Evolutionary conservation across 2,329 filamentous ascomycete genomes (phyloP).

Genomic region (Colletotrichum theobromicola): DNA sequence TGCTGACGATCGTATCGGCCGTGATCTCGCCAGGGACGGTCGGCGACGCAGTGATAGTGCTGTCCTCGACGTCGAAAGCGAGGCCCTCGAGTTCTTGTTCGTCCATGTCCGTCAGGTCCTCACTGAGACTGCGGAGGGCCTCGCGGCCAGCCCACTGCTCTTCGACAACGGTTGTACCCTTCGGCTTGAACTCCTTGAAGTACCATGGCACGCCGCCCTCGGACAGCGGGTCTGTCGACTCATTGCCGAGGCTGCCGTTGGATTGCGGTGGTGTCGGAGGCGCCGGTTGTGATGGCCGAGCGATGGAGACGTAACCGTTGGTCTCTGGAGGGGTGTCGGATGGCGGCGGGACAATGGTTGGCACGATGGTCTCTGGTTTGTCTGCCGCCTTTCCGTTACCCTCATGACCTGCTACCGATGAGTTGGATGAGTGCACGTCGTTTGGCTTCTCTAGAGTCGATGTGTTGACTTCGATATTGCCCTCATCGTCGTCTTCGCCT

Average conservation of each 20-base stretch:
- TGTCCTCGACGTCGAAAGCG: constrained; percentile 57
- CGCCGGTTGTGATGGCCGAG: constrained; percentile 38
- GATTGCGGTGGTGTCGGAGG: constrained; percentile 74
- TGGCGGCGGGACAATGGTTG: constrained; percentile 31
- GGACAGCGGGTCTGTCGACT: constrained; percentile 58
- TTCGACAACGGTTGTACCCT: constrained; percentile 80
- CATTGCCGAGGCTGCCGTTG: constrained; percentile 58
- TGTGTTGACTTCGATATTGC: constrained; percentile 53
- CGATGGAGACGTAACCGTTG: constrained; percentile 47
- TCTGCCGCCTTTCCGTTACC: constrained; percentile 24
- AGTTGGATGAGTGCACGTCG: constrained; percentile 27
- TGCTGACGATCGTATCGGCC: constrained; percentile 25
- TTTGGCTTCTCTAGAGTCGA: constrained; percentile 36
- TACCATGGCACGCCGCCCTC: constrained; percentile 90
- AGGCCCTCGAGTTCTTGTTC: constrained; percentile 85
- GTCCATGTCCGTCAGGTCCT: constrained; percentile 89
- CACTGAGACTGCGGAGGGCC: constrained; percentile 71
- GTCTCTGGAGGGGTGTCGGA: constrained; percentile 53
- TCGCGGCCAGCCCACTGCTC: constrained; percentile 78
- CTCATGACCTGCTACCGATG: constrained; percentile 31
- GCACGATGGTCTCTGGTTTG: constrained; percentile 29
- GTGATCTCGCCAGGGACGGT: constrained; percentile 20
- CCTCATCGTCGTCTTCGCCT: constrained; percentile 40
- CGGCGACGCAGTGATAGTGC: constrained; percentile 47
- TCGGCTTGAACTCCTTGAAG: constrained; percentile 77